Evolutionary conservation across 164 flowering plant species (phyloP).

Genomic region (Buxus sempervirens): DNA sequence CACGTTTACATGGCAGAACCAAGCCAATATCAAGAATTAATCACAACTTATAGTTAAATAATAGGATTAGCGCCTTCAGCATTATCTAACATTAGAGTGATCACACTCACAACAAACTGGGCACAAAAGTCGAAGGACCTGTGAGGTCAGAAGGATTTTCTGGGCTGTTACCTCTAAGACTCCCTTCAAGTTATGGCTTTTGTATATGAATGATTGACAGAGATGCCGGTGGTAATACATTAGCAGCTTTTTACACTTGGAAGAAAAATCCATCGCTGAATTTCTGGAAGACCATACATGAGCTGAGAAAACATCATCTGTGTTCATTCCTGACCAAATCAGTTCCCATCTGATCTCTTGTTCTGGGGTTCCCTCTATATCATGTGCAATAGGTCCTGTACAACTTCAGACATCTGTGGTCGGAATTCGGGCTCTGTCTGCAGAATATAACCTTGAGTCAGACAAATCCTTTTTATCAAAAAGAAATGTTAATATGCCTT

Average conservation of each 20-base stretch:
- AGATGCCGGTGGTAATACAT: neutral
- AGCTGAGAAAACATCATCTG: neutral
- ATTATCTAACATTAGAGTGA: neutral
- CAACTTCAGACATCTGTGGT: conserved; percentile 95
- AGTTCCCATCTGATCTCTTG: conserved; percentile 29
- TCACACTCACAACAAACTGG: neutral
- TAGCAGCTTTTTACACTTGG: neutral
- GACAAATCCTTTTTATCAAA: neutral
- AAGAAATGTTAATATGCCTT: neutral
- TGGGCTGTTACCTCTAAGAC: neutral
- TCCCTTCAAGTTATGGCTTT: neutral
- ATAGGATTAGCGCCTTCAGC: neutral
- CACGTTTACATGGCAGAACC: neutral
- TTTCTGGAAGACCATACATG: neutral
- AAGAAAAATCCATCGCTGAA: neutral
- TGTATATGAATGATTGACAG: neutral
- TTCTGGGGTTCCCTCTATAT: conserved; percentile 49
- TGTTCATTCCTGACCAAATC: conserved; percentile 5
- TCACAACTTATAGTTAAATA: conserved; percentile 1
- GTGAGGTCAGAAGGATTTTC: neutral
- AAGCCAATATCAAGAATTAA: neutral
- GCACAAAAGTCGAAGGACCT: neutral
- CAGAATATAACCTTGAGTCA: conserved; percentile 14
- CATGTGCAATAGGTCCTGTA: conserved; percentile 68
- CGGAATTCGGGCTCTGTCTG: conserved; percentile 87